phyloP scores from a whole-genome alignment of 257 asterid species.

The Solanum sejunctum region DNA sequence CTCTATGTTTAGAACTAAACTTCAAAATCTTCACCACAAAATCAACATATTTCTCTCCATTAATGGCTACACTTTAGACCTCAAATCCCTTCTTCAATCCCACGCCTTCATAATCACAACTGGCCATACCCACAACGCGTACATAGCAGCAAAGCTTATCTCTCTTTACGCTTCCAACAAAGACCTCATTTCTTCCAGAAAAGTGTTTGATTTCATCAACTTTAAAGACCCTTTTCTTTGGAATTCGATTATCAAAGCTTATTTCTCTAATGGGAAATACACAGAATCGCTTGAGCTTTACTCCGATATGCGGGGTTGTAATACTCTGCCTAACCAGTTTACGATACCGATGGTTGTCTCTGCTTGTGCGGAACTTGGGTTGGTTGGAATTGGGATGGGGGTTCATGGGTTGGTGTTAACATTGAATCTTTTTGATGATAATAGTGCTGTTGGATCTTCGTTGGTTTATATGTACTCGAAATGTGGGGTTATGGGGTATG shows the following conservation, averaged over 20 bases:
- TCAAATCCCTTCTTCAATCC: conserved; percentile 21
- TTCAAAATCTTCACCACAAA: conserved; percentile 6
- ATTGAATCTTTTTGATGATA: conserved; percentile 32
- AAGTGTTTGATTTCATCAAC: conserved; percentile 33
- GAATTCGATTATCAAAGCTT: conserved; percentile 69
- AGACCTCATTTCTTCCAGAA: conserved; percentile 29
- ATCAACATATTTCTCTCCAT: conserved; percentile 31
- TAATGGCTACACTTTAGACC: conserved; percentile 5
- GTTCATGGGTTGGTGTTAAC: conserved; percentile 58
- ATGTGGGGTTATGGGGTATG: conserved; percentile 44
- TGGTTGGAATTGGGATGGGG: conserved; percentile 20
- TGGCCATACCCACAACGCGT: conserved; percentile 38
- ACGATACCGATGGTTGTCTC: conserved; percentile 66
- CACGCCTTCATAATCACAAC: conserved; percentile 45
- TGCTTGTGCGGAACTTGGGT: conserved; percentile 61
- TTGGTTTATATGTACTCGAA: conserved; percentile 60
- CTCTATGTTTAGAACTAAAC: conserved; percentile 18
- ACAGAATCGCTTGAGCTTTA: conserved; percentile 32
- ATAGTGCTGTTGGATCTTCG: conserved; percentile 63
- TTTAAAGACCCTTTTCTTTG: conserved; percentile 52
- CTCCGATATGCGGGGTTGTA: conserved; percentile 28
- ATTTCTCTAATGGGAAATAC: conserved; percentile 41
- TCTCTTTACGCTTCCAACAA: conserved; percentile 45
- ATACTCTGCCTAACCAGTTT: conserved; percentile 32
- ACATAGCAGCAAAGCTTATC: conserved; percentile 57